Evolutionary conservation across 1,139 yeast species (phyloP), one percentile per base, ranked within the genome.

Genomic region (Saccharomyces pastorianus): DNA sequence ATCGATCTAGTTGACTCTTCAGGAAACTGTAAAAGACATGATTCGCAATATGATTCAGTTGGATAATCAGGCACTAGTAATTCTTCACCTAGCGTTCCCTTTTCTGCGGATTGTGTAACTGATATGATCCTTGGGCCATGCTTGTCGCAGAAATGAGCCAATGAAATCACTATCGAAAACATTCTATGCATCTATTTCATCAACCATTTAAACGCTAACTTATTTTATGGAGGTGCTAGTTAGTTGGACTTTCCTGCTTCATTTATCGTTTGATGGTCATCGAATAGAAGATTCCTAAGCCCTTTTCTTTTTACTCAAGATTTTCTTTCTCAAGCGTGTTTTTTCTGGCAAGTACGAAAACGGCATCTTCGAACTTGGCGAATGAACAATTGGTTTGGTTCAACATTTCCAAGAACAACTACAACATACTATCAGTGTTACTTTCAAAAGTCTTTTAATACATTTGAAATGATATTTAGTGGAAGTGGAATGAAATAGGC

Each of bases 111-210:
- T 63, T 86, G 93, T 0, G 95, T 85, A 62, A 91, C 87, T 63
- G 85, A 71, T n/a, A 88, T 76, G 49, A 84, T 78, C 17, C 85
- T 77, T 0, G 96, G 96, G 0, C 96, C 96, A 66, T 88, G 96
- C 32, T 84, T 76, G 70, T 88, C 96, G 69, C 96, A 88, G 67
- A 88, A 88, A 64, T 88, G 96, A 0, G 90, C 86, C 56, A 88
- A 68, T 48, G 89, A 79, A 20, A 86, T 73, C 23, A 66, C 54
- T 51, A 60, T 58, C 23, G 63, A 52, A 1, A 57, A 51, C 64
- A 62, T 62, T 26, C 46, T 51, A 38, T 17, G n/a, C 44, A 13
- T 38, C 44, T 38, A 38, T 38, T 20, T 23, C 23, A 38, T 38
- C 23, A 17, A 20, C 13, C 44, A 38, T 38, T 20, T 38, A 38